Percentiles rank a stretch among this genome's conserved stretches.
These are phyloP conservation scores for Aspergillus amoenus DNA, from an alignment of 2,329 filamentous ascomycete genomes.

Conservation along the genomic window DNA sequence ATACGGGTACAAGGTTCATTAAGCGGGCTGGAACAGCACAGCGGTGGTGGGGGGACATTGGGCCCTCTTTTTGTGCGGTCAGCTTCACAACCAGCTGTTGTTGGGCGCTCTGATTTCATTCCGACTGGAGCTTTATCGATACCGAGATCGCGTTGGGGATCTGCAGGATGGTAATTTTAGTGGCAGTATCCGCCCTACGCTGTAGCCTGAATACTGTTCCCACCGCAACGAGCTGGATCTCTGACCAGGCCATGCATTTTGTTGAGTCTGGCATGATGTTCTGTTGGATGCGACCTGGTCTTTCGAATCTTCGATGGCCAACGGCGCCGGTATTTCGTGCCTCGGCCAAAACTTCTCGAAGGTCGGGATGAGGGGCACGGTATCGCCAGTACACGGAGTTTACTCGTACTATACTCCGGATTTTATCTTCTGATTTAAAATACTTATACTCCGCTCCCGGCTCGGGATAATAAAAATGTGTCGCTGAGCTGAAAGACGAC, in stretches of 20 bases:
- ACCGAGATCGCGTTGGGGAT: conserved; percentile 18
- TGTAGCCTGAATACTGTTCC: conserved; percentile 25
- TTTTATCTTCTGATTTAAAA: not conserved
- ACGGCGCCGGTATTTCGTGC: not conserved
- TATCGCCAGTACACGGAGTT: not conserved
- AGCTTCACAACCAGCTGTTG: conserved; percentile 2
- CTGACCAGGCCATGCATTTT: conserved; percentile 4
- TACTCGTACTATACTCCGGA: not conserved
- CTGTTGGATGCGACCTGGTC: not conserved
- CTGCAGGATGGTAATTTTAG: conserved; percentile 20
- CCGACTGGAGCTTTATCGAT: conserved; percentile 13
- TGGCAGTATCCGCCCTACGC: conserved; percentile 27
- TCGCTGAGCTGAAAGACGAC: not conserved
- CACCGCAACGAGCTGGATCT: not conserved
- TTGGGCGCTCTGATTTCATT: conserved; percentile 13
- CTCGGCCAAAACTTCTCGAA: not conserved
- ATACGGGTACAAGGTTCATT: conserved; percentile 12
- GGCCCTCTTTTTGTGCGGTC: conserved; percentile 10
- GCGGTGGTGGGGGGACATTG: not conserved
- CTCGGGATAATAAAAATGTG: not conserved
- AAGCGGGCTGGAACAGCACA: conserved; percentile 11
- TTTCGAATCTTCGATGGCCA: not conserved
- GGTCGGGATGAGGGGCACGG: not conserved
- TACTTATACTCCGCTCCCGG: not conserved
- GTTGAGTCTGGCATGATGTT: conserved; percentile 14